Percentiles rank a stretch among this genome's conserved stretches.
phyloP scores from a whole-genome alignment of 163 green algal genomes.

The Volvox carteri region DNA sequence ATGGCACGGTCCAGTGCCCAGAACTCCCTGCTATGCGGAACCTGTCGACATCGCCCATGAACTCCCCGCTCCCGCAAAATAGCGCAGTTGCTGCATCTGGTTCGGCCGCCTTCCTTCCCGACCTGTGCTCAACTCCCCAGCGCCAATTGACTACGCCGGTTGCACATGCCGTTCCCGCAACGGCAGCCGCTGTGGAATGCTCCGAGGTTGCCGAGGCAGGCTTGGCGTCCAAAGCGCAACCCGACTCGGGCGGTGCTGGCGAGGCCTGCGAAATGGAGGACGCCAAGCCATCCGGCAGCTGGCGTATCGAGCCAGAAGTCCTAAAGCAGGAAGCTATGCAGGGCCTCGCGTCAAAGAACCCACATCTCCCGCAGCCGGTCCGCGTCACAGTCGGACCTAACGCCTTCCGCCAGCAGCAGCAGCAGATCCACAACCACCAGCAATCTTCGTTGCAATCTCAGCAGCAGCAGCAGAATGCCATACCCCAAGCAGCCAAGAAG shows the following conservation, averaged over 20 bases:
- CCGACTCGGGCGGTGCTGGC: background rate
- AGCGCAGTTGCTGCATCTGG: background rate
- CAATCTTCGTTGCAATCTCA: background rate
- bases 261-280: background rate
- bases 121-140: background rate
- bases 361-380: background rate
- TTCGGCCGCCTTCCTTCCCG: background rate
- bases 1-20: background rate
- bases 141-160: background rate
- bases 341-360: background rate
- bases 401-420: slow-evolving; percentile 7
- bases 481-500: background rate
- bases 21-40: background rate
- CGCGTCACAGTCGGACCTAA: slow-evolving; percentile 5
- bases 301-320: background rate
- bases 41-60: background rate
- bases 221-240: background rate
- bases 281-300: background rate
- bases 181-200: background rate
- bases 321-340: background rate
- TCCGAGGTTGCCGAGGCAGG: background rate
- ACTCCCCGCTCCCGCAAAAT: background rate
- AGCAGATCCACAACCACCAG: background rate
- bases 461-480: background rate
- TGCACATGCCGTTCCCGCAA: background rate